phyloP scores from a whole-genome alignment of 164 flowering plant genomes.

The Buxus sempervirens region DNA sequence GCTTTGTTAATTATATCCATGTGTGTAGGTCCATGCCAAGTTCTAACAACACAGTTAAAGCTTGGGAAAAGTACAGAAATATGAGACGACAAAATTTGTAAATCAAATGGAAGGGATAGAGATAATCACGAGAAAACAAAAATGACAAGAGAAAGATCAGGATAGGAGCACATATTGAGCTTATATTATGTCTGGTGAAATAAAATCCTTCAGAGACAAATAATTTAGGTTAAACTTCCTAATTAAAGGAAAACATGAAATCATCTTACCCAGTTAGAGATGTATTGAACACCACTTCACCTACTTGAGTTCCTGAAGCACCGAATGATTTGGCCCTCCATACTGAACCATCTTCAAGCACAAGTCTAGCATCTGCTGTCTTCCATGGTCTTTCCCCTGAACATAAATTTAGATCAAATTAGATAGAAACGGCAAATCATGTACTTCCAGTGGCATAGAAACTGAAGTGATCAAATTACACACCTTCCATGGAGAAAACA shows the following conservation, averaged over 20 bases:
- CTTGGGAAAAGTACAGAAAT: not conserved
- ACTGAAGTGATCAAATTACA: too few species aligned
- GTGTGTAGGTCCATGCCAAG: not conserved
- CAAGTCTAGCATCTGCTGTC: constrained; percentile 74
- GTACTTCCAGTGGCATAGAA: not conserved
- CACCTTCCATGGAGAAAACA: not conserved
- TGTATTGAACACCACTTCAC: constrained; percentile 77
- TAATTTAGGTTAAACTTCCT: not conserved
- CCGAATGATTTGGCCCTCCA: constrained; percentile 93
- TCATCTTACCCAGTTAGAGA: constrained; percentile 64
- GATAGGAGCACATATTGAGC: not conserved
- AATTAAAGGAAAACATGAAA: not conserved
- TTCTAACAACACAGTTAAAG: not conserved
- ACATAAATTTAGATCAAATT: not conserved
- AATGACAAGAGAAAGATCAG: too few species aligned
- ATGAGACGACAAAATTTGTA: not conserved
- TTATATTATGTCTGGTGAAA: not conserved
- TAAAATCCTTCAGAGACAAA: not conserved
- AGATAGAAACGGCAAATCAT: too few species aligned
- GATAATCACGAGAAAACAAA: not conserved
- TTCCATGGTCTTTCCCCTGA: constrained; percentile 69
- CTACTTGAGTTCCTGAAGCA: constrained; percentile 87
- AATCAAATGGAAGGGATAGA: not conserved
- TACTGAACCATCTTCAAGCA: constrained; percentile 81
- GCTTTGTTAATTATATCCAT: not conserved